Base-by-base conservation (phyloP, 192 early-diverging fungal genomes). In the Coemansia asiatica region DNA sequence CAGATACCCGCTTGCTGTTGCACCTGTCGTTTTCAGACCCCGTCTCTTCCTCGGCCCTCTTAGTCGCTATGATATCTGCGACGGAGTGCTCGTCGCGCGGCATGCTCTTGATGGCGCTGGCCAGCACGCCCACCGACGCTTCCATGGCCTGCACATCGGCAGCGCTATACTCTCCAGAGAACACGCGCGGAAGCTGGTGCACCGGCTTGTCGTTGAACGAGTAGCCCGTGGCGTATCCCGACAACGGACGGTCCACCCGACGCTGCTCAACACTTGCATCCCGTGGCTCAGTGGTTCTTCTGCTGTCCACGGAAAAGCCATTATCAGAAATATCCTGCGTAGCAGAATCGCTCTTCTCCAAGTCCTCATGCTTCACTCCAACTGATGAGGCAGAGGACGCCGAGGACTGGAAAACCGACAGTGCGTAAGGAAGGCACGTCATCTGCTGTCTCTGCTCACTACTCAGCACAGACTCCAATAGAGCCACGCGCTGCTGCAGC, bases 121-220 rank as follows among this genome's bases (percentile, higher is more conserved):
- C 77, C 21, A 80, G 48, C 0, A 50, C 65, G 28, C 70, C 77
- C 2, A 74, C 72, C 2, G 77, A 80, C 1, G 35, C 64, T 47
- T 74, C 77, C 71, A 80, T 80, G 1, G 72, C 71, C 10, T 80
- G 71, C 56, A 80, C 62, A 4, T 71, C 59, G 6, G 61, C 47
- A 0, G 66, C 36, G 23, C 67, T 71, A 65, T 71, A 80, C 26
- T 80, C 77, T n/a, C 77, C 77, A 2, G 77, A 80, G 21, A 80
- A 80, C 59, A 80, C 77, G 7, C 77, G 71, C 4, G 77, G 77
- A 29, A 80, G 72, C 21, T 74, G 72, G 35, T 71, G 68, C 33
- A 80, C 65, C 0, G 77, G 72, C 33, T 60, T 66, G 46, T 70
- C 64, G 13, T 40, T 74, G 50, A 80, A 67, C 35, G 68, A 23